Conservation (phyloP, 148 eudicot species). For the Nyssa sinensis region DNA sequence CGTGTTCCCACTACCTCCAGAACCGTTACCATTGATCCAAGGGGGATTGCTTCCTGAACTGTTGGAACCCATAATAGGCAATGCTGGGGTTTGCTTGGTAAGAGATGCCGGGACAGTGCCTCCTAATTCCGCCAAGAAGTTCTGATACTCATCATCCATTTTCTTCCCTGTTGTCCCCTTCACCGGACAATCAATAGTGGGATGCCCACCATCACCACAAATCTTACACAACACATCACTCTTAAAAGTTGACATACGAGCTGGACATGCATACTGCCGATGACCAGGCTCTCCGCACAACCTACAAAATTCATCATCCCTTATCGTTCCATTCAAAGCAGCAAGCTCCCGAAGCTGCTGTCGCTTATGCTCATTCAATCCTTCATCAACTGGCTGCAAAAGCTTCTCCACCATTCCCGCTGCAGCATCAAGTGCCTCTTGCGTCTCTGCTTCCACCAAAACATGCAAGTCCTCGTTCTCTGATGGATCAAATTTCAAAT, state of each 20-base stretch:
- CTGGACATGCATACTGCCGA: conserved; percentile 21
- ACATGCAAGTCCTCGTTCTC: conserved; percentile 22
- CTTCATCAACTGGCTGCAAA: conserved; percentile 21
- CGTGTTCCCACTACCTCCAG: not conserved
- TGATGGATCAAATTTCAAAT: conserved; percentile 16
- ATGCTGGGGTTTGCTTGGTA: conserved; percentile 9
- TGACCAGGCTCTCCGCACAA: conserved; percentile 21
- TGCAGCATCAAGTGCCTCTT: conserved; percentile 16
- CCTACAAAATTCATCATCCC: conserved; percentile 19
- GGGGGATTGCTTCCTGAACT: conserved; percentile 11
- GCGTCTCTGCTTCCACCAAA: conserved; percentile 18
- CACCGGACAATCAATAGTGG: conserved; percentile 18
- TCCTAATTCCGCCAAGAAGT: conserved; percentile 16
- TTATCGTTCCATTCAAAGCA: conserved; percentile 17
- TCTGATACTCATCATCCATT: conserved; percentile 22
- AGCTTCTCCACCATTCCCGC: conserved; percentile 23
- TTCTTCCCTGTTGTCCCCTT: conserved; percentile 16
- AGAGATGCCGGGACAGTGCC: conserved; percentile 15
- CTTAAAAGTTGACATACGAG: conserved; percentile 20
- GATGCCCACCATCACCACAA: conserved; percentile 26
- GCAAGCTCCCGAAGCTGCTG: conserved; percentile 24
- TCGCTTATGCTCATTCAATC: conserved; percentile 20
- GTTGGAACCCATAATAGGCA: conserved; percentile 12
- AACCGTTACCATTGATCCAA: not conserved
- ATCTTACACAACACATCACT: conserved; percentile 20